These are phyloP conservation scores for Xerocomellus amylosporus DNA, from an alignment of 768 basidiomycete species.

Conservation along the genomic window DNA sequence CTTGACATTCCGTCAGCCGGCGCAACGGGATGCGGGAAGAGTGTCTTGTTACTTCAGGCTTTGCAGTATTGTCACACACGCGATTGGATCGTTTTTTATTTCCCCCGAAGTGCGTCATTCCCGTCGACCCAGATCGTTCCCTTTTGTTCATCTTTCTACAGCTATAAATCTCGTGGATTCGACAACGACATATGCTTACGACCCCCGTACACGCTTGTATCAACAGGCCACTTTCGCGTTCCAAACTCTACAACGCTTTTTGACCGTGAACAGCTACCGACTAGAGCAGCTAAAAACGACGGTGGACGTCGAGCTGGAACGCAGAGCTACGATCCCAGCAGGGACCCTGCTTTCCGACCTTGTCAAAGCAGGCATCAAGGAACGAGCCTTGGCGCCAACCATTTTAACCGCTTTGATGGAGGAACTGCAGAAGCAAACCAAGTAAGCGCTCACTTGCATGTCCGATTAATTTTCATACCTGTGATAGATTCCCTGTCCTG, in stretches of 20 bases:
- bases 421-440: slow-evolving; percentile 60
- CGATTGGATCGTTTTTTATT: slow-evolving; percentile 81
- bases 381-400: slow-evolving; percentile 49
- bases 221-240: slow-evolving; percentile 64
- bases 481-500: slow-evolving; percentile 66
- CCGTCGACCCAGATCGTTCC: neutral
- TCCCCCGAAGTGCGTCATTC: slow-evolving; percentile 63
- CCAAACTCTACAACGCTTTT: slow-evolving; percentile 60
- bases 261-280: slow-evolving; percentile 52
- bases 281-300: slow-evolving; percentile 43
- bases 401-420: slow-evolving; percentile 58
- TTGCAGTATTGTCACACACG: slow-evolving; percentile 62
- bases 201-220: slow-evolving; percentile 74
- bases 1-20: slow-evolving; percentile 51
- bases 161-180: slow-evolving; percentile 68
- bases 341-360: slow-evolving; percentile 55
- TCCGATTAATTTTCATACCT: neutral
- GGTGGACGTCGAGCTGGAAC: slow-evolving; percentile 46
- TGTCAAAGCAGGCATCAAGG: slow-evolving; percentile 54
- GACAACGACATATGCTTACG: slow-evolving; percentile 68
- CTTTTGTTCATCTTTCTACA: slow-evolving; percentile 19
- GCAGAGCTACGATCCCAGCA: slow-evolving; percentile 40
- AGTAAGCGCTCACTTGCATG: slow-evolving; percentile 40
- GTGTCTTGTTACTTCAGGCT: slow-evolving; percentile 71
- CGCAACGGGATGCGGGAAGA: slow-evolving; percentile 76